phyloP scores from a whole-genome alignment of 2,329 filamentous ascomycete genomes.

The Alternaria longipes region DNA sequence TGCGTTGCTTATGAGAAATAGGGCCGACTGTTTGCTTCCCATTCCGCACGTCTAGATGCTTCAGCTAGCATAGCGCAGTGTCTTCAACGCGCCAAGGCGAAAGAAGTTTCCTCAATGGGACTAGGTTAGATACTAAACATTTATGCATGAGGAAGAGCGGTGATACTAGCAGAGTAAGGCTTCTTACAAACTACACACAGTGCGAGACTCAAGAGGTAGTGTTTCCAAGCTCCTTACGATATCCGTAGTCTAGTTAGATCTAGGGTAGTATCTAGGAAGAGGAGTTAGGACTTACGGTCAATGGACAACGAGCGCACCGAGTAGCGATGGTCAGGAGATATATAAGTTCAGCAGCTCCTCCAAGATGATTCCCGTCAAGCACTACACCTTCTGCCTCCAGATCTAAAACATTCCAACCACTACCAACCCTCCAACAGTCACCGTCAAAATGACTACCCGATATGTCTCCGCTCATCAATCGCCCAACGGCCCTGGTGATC shows the following conservation, averaged over 20 bases:
- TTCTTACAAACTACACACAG: no score
- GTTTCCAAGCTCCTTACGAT: no score
- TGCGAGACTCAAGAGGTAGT: no score
- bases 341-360: no score
- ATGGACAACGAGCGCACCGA: no score
- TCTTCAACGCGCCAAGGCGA: background rate
- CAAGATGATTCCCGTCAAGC: no score
- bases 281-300: no score
- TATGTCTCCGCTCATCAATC: slow-evolving; percentile 20
- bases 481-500: slow-evolving; percentile 50
- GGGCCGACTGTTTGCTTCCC: background rate
- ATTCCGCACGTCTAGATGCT: background rate
- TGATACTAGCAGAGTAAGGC: no score
- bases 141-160: background rate
- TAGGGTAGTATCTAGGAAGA: no score
- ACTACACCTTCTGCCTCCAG: background rate
- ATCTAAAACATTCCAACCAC: background rate
- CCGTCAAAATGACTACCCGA: slow-evolving; percentile 6
- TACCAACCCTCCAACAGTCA: background rate
- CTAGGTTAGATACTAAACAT: background rate
- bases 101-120: background rate
- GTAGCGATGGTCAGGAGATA: no score
- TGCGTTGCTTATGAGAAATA: background rate
- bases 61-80: background rate
- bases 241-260: no score